Evolutionary conservation across 75 land plant species (phyloP).

Genomic region (Pinus albicaulis): DNA sequence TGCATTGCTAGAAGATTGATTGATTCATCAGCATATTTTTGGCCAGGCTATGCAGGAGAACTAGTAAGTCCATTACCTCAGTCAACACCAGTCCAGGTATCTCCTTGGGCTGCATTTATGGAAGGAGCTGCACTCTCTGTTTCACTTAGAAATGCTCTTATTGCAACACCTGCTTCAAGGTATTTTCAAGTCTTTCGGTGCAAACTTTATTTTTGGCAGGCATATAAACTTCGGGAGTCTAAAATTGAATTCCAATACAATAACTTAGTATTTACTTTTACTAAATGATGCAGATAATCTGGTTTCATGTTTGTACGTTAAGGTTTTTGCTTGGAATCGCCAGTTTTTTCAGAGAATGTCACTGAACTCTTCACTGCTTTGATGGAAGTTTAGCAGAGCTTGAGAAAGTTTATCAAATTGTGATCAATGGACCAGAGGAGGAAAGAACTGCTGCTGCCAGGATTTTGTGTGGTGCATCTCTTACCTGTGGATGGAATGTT

Average conservation of each 20-base stretch:
- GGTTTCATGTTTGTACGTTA: background rate
- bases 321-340: background rate
- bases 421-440: constrained; percentile 65
- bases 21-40: constrained; percentile 81
- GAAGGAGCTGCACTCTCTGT: constrained; percentile 64
- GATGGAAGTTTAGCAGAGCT: constrained; percentile 61
- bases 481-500: constrained; percentile 74
- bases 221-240: too few species aligned
- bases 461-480: constrained; percentile 82
- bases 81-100: constrained; percentile 27
- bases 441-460: constrained; percentile 75
- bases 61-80: constrained; percentile 16
- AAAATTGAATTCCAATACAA: constrained; percentile 1
- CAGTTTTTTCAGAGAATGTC: constrained; percentile 1
- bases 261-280: background rate
- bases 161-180: constrained; percentile 84
- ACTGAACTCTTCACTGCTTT: constrained; percentile 5
- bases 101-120: constrained; percentile 82
- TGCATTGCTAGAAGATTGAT: constrained; percentile 82
- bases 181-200: constrained; percentile 18
- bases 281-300: background rate
- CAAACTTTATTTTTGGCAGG: background rate
- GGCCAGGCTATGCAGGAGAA: constrained; percentile 66
- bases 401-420: constrained; percentile 66
- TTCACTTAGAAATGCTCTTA: constrained; percentile 40